Base-by-base conservation (phyloP, 1,284 basidiomycete genomes). In the Tremellales sp. region DNA sequence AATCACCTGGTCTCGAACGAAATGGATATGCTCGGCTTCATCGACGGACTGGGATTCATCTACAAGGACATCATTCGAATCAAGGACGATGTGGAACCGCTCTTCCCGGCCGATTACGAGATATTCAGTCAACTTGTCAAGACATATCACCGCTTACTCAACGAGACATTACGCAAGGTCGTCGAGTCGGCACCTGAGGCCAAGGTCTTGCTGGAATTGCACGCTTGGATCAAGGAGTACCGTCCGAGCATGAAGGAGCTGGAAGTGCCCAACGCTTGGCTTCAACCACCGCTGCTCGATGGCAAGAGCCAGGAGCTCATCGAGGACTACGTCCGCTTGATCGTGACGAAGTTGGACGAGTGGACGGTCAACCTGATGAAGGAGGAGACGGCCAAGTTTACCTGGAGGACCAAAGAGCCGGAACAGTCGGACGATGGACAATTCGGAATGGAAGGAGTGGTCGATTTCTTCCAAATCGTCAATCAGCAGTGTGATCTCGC, bases 381-480 rank as follows among this genome's bases (percentile, higher is more conserved):
- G 67, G 87, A 89, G 26, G 96, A 98, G 71, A 78, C 88, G 36
- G 79, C 82, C 23, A 87, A 90, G 52, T 98, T 98, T 75, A 82
- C 82, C 8, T 80, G 83, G 45, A 82, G 96, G 23, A 81, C 84
- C 45, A 84, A 87, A 57, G 87, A 89, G 22, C 96, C 93, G 1
- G 93, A 97, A 67, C 76, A 87, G 43, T 88, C 91, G 61, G 81
- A 82, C 40, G 92, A 97, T 56, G 90, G 90, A 6, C 78, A 88
- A 57, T 97, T 97, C 68, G 88, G 89, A 13, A 86, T 87, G 63
- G 88, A 97, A 66, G 91, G 91, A 24, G 87, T 92, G 13, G 83
- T 93, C 51, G 96, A 97, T 65, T 80, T 98, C 59, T 98, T 97
- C 80, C 88, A 96, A 75, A 94, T 96, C 86, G 86, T 98, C 64